Evolutionary conservation across 2,329 filamentous ascomycete genomes (phyloP).

Genomic region (Cladophialophora immunda): DNA sequence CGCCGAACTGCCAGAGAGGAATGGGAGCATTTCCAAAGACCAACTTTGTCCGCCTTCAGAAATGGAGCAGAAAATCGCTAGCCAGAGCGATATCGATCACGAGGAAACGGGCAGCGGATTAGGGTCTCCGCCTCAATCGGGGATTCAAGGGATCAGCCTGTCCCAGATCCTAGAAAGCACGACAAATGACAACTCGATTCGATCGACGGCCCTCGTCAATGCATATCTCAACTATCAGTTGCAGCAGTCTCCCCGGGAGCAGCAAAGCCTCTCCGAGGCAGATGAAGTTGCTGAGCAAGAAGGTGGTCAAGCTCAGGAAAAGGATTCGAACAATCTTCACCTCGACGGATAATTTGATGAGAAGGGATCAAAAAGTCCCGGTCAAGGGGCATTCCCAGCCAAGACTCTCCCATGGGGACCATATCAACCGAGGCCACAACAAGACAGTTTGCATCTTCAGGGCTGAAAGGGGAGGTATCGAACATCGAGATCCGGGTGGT

Average conservation of each 20-base stretch:
- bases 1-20: slow-evolving; percentile 23
- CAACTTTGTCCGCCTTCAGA: slow-evolving; percentile 1
- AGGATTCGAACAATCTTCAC: not conserved
- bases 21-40: slow-evolving; percentile 17
- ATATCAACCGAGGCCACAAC: no score
- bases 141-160: not conserved
- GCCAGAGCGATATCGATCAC: not conserved
- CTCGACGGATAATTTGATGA: not conserved
- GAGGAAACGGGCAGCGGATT: not conserved
- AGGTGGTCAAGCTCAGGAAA: not conserved
- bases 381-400: not conserved
- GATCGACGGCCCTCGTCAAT: slow-evolving; percentile 12
- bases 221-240: slow-evolving; percentile 24
- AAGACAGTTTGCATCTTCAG: no score
- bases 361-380: not conserved
- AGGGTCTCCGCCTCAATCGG: not conserved
- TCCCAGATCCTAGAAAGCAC: slow-evolving; percentile 4
- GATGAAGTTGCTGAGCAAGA: not conserved
- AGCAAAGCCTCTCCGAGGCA: not conserved
- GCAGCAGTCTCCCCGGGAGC: slow-evolving; percentile 1
- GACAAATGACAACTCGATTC: not conserved
- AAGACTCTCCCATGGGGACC: not conserved
- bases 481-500: not conserved
- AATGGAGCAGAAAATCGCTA: not conserved
- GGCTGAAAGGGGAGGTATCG: not conserved